Evolutionary conservation across 257 asterid species (phyloP).

Genomic region (Lycium ferocissimum): DNA sequence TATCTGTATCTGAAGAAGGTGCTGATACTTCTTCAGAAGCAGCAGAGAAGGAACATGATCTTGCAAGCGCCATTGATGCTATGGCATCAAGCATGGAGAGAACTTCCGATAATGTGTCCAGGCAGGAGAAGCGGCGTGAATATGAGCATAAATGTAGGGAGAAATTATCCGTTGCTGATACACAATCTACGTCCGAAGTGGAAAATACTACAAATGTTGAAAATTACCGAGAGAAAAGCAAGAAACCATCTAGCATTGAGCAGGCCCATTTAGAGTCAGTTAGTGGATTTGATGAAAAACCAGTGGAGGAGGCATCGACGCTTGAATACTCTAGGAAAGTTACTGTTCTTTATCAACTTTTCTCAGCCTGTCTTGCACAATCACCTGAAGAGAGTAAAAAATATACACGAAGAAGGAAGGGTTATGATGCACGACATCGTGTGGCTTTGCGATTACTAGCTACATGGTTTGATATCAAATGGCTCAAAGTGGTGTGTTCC

Average conservation of each 20-base stretch:
- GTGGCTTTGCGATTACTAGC: constrained; percentile 81
- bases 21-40: constrained; percentile 55
- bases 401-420: constrained; percentile 57
- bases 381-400: constrained; percentile 56
- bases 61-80: constrained; percentile 67
- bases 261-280: constrained; percentile 43
- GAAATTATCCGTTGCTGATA: constrained; percentile 58
- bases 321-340: constrained; percentile 72
- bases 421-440: constrained; percentile 90
- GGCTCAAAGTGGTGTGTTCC: constrained; percentile 73
- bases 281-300: constrained; percentile 58
- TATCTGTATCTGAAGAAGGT: constrained; percentile 70
- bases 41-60: constrained; percentile 62
- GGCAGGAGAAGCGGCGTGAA: constrained; percentile 68
- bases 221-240: constrained; percentile 44
- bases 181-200: constrained; percentile 45
- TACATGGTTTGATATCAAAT: constrained; percentile 84
- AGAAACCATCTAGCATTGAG: constrained; percentile 49
- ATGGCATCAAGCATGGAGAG: constrained; percentile 73
- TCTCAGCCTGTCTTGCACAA: constrained; percentile 82
- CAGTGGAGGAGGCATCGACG: constrained; percentile 62
- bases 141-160: constrained; percentile 74
- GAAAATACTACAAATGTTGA: constrained; percentile 35
- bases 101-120: constrained; percentile 51
- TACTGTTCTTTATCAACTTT: constrained; percentile 76